Base-by-base conservation (phyloP, 2,329 filamentous ascomycete genomes). In the Xylaria sp. region DNA sequence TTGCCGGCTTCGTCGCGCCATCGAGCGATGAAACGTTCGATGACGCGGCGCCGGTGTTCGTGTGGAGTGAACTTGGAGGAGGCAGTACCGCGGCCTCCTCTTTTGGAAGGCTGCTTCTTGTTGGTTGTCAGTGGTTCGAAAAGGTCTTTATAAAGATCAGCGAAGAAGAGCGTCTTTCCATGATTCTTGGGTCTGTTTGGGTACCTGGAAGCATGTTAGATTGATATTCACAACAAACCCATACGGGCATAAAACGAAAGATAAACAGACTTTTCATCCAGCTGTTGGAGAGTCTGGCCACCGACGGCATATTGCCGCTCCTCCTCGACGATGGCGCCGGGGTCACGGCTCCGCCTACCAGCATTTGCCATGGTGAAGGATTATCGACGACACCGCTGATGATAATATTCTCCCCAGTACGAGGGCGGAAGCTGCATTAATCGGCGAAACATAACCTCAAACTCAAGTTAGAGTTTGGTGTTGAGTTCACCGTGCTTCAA, bases 1-100 rank as follows among this genome's bases (percentile, higher is more conserved):
- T 93, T 84, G 32, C 96, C 96, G 25, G 98, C 94, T 70, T 97
- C 91, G 65, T 89, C 89, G 48, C 94, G 89, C 96, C 96, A 99
- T 79, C 89, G 87, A 15, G 88, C 87, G 74, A 99, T 93, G 82
- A 97, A 99, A 8, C 91, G 86, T 65, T 94, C 89, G 72, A 99
- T 94, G 73, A 98, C 92, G 74, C 90, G 89, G 0, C 92, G 88
- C 46, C 94, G 89, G 70, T 92, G 88, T 78, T 98, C 94, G 73
- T 95, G 89, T 0, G 93, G 91, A 3, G 90, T 90, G 9, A 89
- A 83, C 63, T 87, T 89, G 5, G 81, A 83, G 9, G 44, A 87
- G 0, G 32, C 87, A 0, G 39, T 87, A 0, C 89, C 91, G 65
- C 83, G 81, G 78, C 90, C 92, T 70, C 83, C 82, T 44, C 88